These are phyloP conservation scores for Fusarium beomiforme DNA, from an alignment of 2,329 filamentous ascomycete species.

Conservation along the genomic window DNA sequence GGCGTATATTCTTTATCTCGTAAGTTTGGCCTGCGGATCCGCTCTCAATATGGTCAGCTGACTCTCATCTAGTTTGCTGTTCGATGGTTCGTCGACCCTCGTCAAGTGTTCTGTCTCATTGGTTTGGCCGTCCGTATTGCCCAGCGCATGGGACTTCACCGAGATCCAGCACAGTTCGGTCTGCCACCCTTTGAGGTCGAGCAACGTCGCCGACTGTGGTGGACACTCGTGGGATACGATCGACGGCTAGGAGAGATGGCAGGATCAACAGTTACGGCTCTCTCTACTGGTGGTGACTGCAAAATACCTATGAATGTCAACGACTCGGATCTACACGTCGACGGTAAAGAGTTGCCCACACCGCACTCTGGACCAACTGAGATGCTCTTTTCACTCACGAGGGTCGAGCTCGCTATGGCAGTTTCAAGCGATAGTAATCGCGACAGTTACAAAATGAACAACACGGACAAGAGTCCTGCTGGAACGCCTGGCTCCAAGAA, in stretches of 20 bases:
- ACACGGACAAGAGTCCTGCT: constrained; percentile 42
- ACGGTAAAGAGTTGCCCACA: constrained; percentile 64
- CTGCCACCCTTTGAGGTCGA: constrained; percentile 71
- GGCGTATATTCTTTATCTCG: constrained; percentile 73
- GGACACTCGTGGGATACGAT: constrained; percentile 76
- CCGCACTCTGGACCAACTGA: constrained; percentile 64
- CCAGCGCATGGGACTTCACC: constrained; percentile 74
- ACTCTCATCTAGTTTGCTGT: constrained; percentile 51
- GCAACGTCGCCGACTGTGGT: constrained; percentile 78
- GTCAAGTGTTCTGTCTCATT: constrained; percentile 60
- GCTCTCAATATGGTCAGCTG: background rate
- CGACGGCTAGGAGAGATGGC: constrained; percentile 74
- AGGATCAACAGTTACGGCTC: constrained; percentile 65
- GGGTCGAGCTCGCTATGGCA: constrained; percentile 66
- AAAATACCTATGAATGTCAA: constrained; percentile 69
- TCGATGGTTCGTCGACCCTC: constrained; percentile 68
- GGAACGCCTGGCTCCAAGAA: constrained; percentile 36
- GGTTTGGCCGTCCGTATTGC: constrained; percentile 74
- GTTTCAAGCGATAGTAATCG: constrained; percentile 59
- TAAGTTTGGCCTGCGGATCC: constrained; percentile 50
- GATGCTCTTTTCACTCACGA: constrained; percentile 67
- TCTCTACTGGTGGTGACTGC: constrained; percentile 64
- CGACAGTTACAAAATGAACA: constrained; percentile 46
- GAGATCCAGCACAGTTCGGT: constrained; percentile 65
- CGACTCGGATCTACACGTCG: constrained; percentile 66